Evolutionary conservation across 441 rosid species (phyloP), one percentile per base, ranked within the genome.

Genomic region (Eruca vesicaria): DNA sequence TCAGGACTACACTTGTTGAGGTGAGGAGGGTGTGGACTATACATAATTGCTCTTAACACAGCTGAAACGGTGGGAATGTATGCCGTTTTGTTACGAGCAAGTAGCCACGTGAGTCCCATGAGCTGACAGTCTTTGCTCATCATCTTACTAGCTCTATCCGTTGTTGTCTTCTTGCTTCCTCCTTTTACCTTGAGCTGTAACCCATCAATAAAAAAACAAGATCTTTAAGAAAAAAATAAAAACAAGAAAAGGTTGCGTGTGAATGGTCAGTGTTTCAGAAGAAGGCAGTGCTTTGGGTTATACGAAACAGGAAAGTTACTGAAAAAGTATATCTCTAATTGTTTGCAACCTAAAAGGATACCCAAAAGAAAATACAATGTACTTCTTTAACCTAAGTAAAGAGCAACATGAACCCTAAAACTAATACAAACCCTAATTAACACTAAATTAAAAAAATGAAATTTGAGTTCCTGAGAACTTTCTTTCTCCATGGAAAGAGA

Each of bases 21-120:
- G 74, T 85, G 95, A 9, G 90, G 88, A 18, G 94, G 91, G 81
- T 86, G 91, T 5, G 94, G 78, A 56, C 92, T 96, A 81, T 93
- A 93, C 98, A 96, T 89, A 11, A 93, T 82, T 58, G 99, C 99
- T 73, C 99, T 81, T 18, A 96, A 77, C 36, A 92, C 99, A 12
- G 99, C 99, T 2, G 99, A 96, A 59, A 96, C 99, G 68, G 99
- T 96, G 14, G 98, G 98, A 3, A 96, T 96, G 81, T 96, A 93
- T n/a, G 82, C 91, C 72, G 97, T 96, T 77, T 93, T 96, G 85
- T 96, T 96, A 63, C 93, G 90, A 9, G 94, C 98, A 3, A 96
- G 89, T 15, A 96, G 87, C 99, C 99, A 96, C 65, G 97, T 96
- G 68, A 96, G 92, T 78, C 99, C 99, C 99, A 96, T 96, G 20